Evolutionary conservation across 129 eudicot species (phyloP), one percentile per base, ranked within the genome.

Genomic region (Artemisia annua): DNA sequence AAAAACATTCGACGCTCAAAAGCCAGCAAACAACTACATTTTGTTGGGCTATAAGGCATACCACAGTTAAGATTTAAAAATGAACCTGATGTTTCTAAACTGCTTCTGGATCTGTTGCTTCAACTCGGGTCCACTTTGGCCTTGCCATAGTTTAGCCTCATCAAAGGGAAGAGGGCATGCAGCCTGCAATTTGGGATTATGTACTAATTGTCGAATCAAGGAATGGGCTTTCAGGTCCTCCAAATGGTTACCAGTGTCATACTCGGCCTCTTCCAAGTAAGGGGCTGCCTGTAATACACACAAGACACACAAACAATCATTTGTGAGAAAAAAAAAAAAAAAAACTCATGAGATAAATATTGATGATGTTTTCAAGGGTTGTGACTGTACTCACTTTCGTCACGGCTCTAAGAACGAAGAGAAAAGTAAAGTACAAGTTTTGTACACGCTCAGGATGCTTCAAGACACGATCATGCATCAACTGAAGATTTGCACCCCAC

Each of bases 161-260:
- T 92, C 98, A 69, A 89, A 92, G 5, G 96, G 95, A 79, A 92
- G 85, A 57, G 98, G 96, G 69, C 98, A 92, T 76, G 98, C 98
- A 80, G 95, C 82, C 67, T 82, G 95, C 20, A 92, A 80, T 69
- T 89, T 89, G 16, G 95, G 89, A 73, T 89, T 87, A 75, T 85
- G 85, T 61, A 89, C 84, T 28, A 92, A 70, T 73, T 92, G 91
- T 3, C 82, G 78, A 79, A 92, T 77, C 74, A 92, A 80, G 56
- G 96, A 92, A 68, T 89, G 92, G 19, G 98, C 87, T 82, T 87
- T 92, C 66, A 87, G 83, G 82, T 92, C 98, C 79, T 92, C 98
- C 71, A 81, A 79, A 70, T 70, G 78, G 74, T 92, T 92, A 49
- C 98, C 98, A 71, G 98, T 83, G 67, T 92, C 87, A 70, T 92